Evolutionary conservation across 2,329 filamentous ascomycete species (phyloP).

Genomic region (Magnaporthales sp.): DNA sequence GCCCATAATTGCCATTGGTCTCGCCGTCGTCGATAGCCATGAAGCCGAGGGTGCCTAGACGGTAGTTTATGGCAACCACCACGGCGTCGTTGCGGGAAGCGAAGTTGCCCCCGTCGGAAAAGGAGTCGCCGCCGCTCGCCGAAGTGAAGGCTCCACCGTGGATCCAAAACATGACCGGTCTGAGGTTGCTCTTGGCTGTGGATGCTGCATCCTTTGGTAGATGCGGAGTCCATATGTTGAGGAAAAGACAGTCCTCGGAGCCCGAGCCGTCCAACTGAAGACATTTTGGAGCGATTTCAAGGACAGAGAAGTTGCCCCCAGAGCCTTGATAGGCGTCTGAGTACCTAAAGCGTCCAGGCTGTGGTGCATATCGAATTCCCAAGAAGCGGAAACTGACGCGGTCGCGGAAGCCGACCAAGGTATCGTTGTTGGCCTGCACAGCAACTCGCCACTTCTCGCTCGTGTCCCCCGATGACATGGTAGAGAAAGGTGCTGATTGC

Average conservation of each 20-base stretch:
- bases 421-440: slow-evolving; percentile 28
- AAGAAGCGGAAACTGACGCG: slow-evolving; percentile 41
- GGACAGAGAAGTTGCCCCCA: slow-evolving; percentile 22
- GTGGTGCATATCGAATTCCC: slow-evolving; percentile 35
- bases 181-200: slow-evolving; percentile 15
- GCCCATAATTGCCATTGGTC: slow-evolving; percentile 38
- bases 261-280: slow-evolving; percentile 25
- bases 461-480: slow-evolving; percentile 20
- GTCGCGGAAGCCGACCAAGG: slow-evolving; percentile 30
- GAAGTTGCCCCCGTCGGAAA: slow-evolving; percentile 44
- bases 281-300: slow-evolving; percentile 28
- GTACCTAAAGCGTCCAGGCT: slow-evolving; percentile 35
- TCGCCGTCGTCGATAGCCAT: slow-evolving; percentile 39
- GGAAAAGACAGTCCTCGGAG: slow-evolving; percentile 36
- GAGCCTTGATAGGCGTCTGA: slow-evolving; percentile 27
- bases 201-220: slow-evolving; percentile 21
- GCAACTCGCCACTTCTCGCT: slow-evolving; percentile 25
- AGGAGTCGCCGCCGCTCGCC: slow-evolving; percentile 29
- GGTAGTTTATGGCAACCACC: slow-evolving; percentile 52
- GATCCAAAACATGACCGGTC: slow-evolving; percentile 29
- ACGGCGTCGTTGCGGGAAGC: slow-evolving; percentile 51
- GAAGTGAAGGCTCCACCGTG: slow-evolving; percentile 47
- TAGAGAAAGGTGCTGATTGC: slow-evolving; percentile 32
- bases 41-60: slow-evolving; percentile 48
- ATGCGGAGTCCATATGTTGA: slow-evolving; percentile 36